Base-by-base conservation (phyloP, 2,329 filamentous ascomycete species). In the Cladobotryum protrusum region DNA sequence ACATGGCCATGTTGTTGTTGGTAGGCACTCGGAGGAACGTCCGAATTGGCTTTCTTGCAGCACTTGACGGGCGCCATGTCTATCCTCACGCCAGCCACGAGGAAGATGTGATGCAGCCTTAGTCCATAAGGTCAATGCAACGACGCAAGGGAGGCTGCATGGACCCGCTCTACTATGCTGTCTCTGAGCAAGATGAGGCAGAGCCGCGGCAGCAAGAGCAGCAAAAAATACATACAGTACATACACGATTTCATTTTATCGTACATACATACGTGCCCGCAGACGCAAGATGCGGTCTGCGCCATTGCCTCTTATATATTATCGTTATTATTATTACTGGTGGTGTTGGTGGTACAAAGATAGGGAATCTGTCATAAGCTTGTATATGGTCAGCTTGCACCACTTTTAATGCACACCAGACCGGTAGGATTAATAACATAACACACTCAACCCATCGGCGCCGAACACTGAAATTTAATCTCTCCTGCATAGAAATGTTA, bases 11-110 rank as follows among this genome's bases (percentile, higher is more conserved):
- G 24, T 5, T 29, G 24, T 29, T 29, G 24, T 29, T 29, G 36
- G 37, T 29, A 37, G 41, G 37, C 40, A 14, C 41, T 3, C 40
- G 49, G 49, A 45, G 43, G 41, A 47, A 45, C 40, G 41, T 34
- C 49, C 41, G 42, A 47, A 41, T 51, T 51, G 39, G 49, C 40
- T 34, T 24, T 34, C 45, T 48, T 51, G 49, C 49, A 48, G 47
- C 33, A 44, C 17, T 15, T 48, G 49, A 51, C 49, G 49, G 45
- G 49, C 49, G 49, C 41, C 24, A 40, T 41, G 49, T 35, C 40
- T 44, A 29, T 17, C 45, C 40, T 33, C 36, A 36, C 32, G n/a
- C 44, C 29, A 42, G n/a, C 43, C 44, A 35, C 42, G 33, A 47
- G 24, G 39, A n/a, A 32, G 33, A 50, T 37, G 37, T 29, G 37